A percentile compares a stretch with the other conserved stretches of the same genome.
phyloP scores from a whole-genome alignment of 2,329 filamentous ascomycete species.

The Colletotrichum liriopes region DNA sequence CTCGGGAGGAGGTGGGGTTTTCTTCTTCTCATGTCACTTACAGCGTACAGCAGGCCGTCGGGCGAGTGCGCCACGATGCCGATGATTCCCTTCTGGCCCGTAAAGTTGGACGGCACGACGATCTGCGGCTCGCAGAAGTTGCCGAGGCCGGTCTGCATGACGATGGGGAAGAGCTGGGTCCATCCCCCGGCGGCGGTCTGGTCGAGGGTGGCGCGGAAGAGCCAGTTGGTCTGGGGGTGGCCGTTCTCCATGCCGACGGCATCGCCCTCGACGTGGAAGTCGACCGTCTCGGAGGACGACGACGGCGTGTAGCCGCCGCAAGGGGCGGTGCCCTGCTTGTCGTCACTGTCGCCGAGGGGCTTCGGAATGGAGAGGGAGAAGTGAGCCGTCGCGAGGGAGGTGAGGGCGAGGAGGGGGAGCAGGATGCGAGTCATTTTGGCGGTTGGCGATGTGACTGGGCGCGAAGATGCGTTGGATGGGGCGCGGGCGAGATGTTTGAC shows the following conservation, averaged over 20 bases:
- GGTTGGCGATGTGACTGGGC: neutral
- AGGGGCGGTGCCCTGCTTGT: conserved; percentile 61
- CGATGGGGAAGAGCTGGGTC: conserved; percentile 69
- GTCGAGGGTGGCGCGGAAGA: conserved; percentile 72
- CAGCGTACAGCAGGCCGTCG: conserved; percentile 72
- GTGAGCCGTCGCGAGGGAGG: conserved; percentile 63
- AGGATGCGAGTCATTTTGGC: conserved; percentile 47
- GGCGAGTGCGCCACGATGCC: conserved; percentile 66
- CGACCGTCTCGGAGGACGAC: conserved; percentile 56
- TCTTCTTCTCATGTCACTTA: conserved; percentile 48
- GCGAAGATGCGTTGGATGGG: neutral
- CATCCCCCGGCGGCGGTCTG: conserved; percentile 63
- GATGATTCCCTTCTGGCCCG: conserved; percentile 70
- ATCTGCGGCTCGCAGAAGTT: conserved; percentile 68
- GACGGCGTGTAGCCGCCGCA: conserved; percentile 70
- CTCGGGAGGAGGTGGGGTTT: neutral
- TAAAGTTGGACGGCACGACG: conserved; percentile 62
- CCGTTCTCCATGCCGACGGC: conserved; percentile 63
- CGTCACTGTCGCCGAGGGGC: conserved; percentile 63
- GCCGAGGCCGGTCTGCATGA: conserved; percentile 69
- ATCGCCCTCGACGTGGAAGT: conserved; percentile 73
- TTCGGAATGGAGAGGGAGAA: conserved; percentile 67
- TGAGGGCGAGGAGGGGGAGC: conserved; percentile 56
- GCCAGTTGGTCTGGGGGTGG: conserved; percentile 69
- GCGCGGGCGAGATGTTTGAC: neutral